Conservation (phyloP, 1,284 basidiomycete genomes). For the Leccinum pachyderme region DNA sequence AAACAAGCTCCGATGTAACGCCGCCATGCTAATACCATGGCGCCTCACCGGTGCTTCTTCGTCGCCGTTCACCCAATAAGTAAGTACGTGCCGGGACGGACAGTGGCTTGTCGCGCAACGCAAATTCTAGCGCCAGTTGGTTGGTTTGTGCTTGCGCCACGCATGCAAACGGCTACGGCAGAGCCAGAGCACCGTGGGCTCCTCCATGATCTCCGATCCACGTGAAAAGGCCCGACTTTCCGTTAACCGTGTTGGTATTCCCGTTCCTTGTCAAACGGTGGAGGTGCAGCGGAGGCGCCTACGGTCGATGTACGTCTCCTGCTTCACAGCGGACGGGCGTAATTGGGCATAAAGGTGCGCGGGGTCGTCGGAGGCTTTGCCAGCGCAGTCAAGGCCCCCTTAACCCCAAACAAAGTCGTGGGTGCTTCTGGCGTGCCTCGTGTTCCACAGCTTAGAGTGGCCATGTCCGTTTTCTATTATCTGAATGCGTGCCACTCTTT, state of each 20-base stretch:
- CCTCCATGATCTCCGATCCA: not conserved
- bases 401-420: conserved; percentile 25
- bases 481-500: conserved; percentile 4
- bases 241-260: not conserved
- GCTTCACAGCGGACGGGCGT: conserved; percentile 1
- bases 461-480: conserved; percentile 7
- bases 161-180: not conserved
- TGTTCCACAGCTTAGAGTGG: conserved; percentile 12
- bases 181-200: not conserved
- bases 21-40: not conserved
- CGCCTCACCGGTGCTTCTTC: not conserved
- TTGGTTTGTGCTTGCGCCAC: not conserved
- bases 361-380: not conserved
- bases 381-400: conserved; percentile 19
- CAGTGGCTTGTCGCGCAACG: not conserved
- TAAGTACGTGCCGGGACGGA: not conserved
- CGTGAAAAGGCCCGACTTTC: not conserved
- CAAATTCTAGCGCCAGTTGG: not conserved
- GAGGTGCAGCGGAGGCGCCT: conserved; percentile 1
- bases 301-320: not conserved
- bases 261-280: not conserved
- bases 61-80: not conserved
- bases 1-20: not conserved
- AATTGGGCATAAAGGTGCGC: conserved; percentile 2
- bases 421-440: conserved; percentile 32